These are phyloP conservation scores for Fusarium torulosum DNA, from an alignment of 2,329 filamentous ascomycete genomes.

Conservation along the genomic window DNA sequence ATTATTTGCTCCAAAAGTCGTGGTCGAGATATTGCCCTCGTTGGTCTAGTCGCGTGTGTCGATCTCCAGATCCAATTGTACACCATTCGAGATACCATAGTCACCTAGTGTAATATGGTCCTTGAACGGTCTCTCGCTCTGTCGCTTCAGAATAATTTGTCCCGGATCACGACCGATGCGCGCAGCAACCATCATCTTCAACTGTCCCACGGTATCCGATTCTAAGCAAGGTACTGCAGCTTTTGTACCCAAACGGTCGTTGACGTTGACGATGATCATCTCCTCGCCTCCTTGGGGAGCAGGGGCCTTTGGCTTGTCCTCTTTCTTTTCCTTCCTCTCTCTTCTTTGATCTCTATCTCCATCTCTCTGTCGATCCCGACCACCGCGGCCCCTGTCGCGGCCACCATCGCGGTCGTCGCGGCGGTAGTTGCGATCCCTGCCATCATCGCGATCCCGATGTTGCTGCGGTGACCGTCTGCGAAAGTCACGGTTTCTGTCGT, in stretches of 20 bases:
- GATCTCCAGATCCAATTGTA: constrained; percentile 74
- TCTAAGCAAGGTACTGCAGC: constrained; percentile 91
- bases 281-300: constrained; percentile 67
- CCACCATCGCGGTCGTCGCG: constrained; percentile 42
- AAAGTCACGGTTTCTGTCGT: constrained; percentile 43
- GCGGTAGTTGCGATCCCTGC: constrained; percentile 40
- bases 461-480: constrained; percentile 44
- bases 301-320: constrained; percentile 55
- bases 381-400: constrained; percentile 29
- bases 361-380: no score
- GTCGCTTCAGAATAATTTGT: constrained; percentile 91
- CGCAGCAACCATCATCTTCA: constrained; percentile 92
- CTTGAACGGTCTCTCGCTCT: constrained; percentile 94
- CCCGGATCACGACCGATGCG: constrained; percentile 89
- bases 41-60: constrained; percentile 68
- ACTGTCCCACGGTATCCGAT: constrained; percentile 84
- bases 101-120: constrained; percentile 88
- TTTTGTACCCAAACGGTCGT: constrained; percentile 96
- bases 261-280: constrained; percentile 95
- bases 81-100: constrained; percentile 94
- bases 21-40: neutral
- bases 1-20: neutral
- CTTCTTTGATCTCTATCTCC: constrained; percentile 50
- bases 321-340: constrained; percentile 50
- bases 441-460: constrained; percentile 37